Base-by-base conservation (phyloP, 805 yeast species). In the Candida rishiriensis region DNA sequence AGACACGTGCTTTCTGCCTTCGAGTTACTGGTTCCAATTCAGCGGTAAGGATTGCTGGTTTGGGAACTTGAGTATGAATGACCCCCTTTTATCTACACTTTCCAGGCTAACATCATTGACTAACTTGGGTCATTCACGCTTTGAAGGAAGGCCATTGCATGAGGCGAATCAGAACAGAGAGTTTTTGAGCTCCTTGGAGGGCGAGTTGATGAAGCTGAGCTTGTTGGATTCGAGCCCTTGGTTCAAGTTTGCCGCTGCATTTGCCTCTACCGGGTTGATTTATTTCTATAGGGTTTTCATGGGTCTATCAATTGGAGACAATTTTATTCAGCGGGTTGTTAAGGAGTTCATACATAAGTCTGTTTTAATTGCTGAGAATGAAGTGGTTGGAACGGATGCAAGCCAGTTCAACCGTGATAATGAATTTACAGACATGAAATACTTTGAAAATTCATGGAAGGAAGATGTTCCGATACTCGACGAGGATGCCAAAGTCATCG, bases 51-150 rank as follows among this genome's bases (percentile, higher is more conserved):
- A 59, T 31, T 55, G 57, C 18, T 60, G 65, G 65, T 60, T 59
- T 48, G 65, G 65, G 3, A 53, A 31, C n/a, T 31, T 59, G 32
- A 28, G 13, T n/a, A 37, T 30, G 10, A 47, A 32, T 41, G 63
- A 60, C 52, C 61, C 59, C 48, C 69, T 40, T 58, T 60, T 56
- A 54, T 57, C 3, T 53, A 65, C 48, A 53, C 62, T 42, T 53
- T 65, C 43, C 52, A 55, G 33, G 6, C 39, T 57, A 18, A 46
- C 58, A 11, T 21, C 16, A 3, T 26, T 59, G n/a, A 36, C 45
- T 32, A 49, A 46, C 29, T 28, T 46, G 29, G 57, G 54, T 2
- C 40, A 38, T 38, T 9, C 34, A 28, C 37, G 10, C 28, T 40
- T 41, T 36, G 14, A 26, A n/a, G 17, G n/a, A 9, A 6, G 15